Conservation (phyloP, 345 rosid species). For the Trapa bicornis region DNA sequence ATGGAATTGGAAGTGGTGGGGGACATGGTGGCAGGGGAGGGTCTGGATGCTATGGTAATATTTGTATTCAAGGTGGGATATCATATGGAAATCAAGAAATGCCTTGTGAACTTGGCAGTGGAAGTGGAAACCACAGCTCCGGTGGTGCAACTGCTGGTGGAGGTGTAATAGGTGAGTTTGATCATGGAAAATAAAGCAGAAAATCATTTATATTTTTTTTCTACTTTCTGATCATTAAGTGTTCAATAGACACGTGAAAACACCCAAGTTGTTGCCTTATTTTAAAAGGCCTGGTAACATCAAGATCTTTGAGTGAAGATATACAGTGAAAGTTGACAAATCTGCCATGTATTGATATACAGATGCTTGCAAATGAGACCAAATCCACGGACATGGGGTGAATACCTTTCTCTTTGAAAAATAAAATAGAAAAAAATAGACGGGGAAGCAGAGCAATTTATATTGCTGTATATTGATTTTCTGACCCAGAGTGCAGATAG, state of each 20-base stretch:
- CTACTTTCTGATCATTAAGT: not conserved
- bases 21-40: constrained; percentile 99
- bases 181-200: not conserved
- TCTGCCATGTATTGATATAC: not conserved
- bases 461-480: too few species aligned
- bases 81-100: constrained; percentile 73
- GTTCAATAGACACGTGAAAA: not conserved
- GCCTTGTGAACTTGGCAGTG: constrained; percentile 99
- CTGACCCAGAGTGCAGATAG: too few species aligned
- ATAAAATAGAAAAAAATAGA: too few species aligned
- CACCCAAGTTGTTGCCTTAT: not conserved
- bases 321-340: not conserved
- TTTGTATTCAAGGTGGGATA: constrained; percentile 60
- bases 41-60: constrained; percentile 49
- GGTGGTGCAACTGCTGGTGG: constrained; percentile 73
- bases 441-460: too few species aligned
- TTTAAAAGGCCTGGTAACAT: not conserved
- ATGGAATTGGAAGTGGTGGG: constrained; percentile 83
- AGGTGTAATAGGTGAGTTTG: constrained; percentile 67
- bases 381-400: too few species aligned
- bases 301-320: not conserved
- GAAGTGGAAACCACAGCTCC: constrained; percentile 74
- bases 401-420: too few species aligned
- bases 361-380: too few species aligned
- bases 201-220: not conserved